Percentiles rank a stretch among this genome's conserved stretches.
Conservation (phyloP, 108 stramenopile species). For the Conticribra weissflogii region DNA sequence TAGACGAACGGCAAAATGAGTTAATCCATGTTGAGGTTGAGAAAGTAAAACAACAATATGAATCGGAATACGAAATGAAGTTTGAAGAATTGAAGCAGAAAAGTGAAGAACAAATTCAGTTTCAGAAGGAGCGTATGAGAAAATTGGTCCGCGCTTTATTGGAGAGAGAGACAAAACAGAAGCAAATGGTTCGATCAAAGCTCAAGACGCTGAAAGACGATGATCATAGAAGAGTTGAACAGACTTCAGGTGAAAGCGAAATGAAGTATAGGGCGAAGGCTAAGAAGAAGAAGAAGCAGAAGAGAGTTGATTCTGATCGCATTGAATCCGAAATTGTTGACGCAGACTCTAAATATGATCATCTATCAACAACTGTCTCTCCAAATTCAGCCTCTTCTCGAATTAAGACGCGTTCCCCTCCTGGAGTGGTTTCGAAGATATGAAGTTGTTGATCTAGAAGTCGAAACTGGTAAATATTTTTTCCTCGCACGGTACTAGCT, state of each 20-base stretch:
- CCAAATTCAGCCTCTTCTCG: not conserved
- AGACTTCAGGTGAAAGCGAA: not conserved
- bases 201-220: too few species aligned
- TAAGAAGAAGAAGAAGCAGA: constrained; percentile 20
- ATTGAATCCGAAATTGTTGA: too few species aligned
- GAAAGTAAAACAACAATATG: constrained; percentile 34
- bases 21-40: constrained; percentile 29
- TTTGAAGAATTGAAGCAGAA: constrained; percentile 31
- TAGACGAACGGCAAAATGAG: constrained; percentile 15
- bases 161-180: constrained; percentile 43
- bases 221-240: not conserved
- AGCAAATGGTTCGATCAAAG: not conserved
- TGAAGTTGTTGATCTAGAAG: too few species aligned
- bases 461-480: too few species aligned
- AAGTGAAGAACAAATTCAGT: constrained; percentile 26
- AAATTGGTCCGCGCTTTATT: constrained; percentile 43
- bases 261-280: not conserved
- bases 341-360: constrained; percentile 3
- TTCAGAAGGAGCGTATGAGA: constrained; percentile 46
- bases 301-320: not conserved
- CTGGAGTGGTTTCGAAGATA: too few species aligned
- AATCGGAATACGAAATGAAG: constrained; percentile 35
- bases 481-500: too few species aligned
- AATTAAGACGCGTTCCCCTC: too few species aligned
- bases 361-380: constrained; percentile 1